These are phyloP conservation scores for Thymus mandschuricus DNA, from an alignment of 257 asterid species.

Conservation along the genomic window DNA sequence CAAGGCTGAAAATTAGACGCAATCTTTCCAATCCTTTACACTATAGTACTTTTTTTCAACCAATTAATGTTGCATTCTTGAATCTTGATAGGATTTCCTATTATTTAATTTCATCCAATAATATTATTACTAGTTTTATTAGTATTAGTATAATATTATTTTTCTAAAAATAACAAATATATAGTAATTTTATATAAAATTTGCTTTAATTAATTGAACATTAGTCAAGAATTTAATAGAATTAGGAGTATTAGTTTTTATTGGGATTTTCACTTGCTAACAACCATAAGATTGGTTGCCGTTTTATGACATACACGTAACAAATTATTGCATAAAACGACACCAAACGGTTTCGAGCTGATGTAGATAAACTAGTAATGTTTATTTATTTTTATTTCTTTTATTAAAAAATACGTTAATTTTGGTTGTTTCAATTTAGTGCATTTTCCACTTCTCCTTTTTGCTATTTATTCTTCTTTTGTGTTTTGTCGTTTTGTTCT, in stretches of 20 bases:
- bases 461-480: conserved; percentile 18
- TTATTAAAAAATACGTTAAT: no score
- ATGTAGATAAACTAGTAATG: background rate
- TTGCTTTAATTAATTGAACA: background rate
- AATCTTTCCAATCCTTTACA: background rate
- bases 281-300: conserved; percentile 26
- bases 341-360: conserved; percentile 38
- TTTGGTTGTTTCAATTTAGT: conserved; percentile 21
- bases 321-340: conserved; percentile 37
- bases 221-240: background rate
- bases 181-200: no score
- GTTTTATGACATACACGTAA: conserved; percentile 41
- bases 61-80: conserved; percentile 1
- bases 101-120: background rate
- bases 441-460: conserved; percentile 1
- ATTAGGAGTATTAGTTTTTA: background rate
- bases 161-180: background rate
- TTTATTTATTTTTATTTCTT: no score
- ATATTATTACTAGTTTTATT: no score
- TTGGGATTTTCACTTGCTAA: conserved; percentile 9
- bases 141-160: no score
- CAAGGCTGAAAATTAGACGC: conserved; percentile 18
- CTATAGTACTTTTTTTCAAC: conserved; percentile 6
- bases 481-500: conserved; percentile 20
- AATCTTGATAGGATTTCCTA: background rate